These are phyloP conservation scores for Canavalia ensiformis DNA, from an alignment of 306 rosid species.

Conservation along the genomic window DNA sequence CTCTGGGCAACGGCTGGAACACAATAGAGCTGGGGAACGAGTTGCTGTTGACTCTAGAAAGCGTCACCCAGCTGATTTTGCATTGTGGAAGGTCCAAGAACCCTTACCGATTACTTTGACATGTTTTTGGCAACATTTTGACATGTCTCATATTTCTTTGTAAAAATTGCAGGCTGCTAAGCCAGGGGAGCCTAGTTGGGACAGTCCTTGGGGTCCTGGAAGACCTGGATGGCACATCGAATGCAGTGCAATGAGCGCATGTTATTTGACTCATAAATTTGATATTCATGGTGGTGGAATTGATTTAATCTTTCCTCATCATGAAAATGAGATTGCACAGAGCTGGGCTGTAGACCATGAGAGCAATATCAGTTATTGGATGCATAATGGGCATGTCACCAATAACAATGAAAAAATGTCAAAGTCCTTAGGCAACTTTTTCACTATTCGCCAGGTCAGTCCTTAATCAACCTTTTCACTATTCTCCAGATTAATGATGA, in stretches of 20 bases:
- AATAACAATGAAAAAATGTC: slow-evolving; percentile 95
- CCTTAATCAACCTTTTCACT: slow-evolving; percentile 6
- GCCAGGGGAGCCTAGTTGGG: slow-evolving; percentile 97
- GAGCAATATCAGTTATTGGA: slow-evolving; percentile 78
- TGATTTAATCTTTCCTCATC: slow-evolving; percentile 96
- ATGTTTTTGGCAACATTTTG: slow-evolving; percentile 26
- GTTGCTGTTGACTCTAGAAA: slow-evolving; percentile 91
- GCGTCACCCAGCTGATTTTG: slow-evolving; percentile 89
- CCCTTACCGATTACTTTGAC: slow-evolving; percentile 36
- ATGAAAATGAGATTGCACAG: slow-evolving; percentile 97
- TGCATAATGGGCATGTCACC: slow-evolving; percentile 98
- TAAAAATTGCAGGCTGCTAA: slow-evolving; percentile 78
- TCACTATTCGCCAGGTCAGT: slow-evolving; percentile 92
- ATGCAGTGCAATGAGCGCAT: slow-evolving; percentile 99
- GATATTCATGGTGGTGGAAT: slow-evolving; percentile 99
- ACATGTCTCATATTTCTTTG: slow-evolving; percentile 24
- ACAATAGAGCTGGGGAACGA: slow-evolving; percentile 92
- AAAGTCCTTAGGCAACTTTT: slow-evolving; percentile 91
- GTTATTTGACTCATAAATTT: slow-evolving; percentile 78
- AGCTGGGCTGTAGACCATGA: slow-evolving; percentile 89
- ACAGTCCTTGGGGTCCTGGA: slow-evolving; percentile 97
- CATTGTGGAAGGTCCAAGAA: slow-evolving; percentile 88
- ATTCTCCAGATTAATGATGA: slow-evolving; percentile 17
- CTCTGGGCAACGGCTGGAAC: slow-evolving; percentile 86
- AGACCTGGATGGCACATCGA: slow-evolving; percentile 99